Evolutionary conservation across 768 basidiomycete genomes (phyloP), one percentile per base, ranked within the genome.

Genomic region (Hygrophorus russula): DNA sequence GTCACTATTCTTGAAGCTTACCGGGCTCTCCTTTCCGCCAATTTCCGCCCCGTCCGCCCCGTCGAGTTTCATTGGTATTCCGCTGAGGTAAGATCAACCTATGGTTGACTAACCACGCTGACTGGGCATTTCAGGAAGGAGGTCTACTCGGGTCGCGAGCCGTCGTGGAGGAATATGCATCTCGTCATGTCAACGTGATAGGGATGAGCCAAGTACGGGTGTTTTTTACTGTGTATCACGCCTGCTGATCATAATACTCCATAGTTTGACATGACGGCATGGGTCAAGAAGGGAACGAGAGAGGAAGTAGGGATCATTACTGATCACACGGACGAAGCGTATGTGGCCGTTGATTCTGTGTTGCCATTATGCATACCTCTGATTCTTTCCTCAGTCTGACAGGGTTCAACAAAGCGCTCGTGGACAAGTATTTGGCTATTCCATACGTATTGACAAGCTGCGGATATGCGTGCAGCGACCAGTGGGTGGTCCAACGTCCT

Each of bases 381-480:
- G 50, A 31, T 50, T 40, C 34, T 17, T 42, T 53, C 42, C 51
- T 17, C 57, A 89, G 87, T 48, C 65, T 97, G 51, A 91, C 90
- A 2, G 63, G 75, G 36, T 81, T 86, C 63, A 85, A 93, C 62
- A 85, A 78, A 66, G 61, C 73, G 44, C 69, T 93, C 20, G 77
- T 94, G 11, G 74, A 83, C 27, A 53, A 64, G 46, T 96, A 96
- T 59, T 73, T 93, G 43, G 72, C 78, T 56, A 90, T 94, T 50
- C 90, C 91, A 19, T 88, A 76, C 53, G 82, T 77, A 19, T 78
- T 70, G 69, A 96, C 92, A 45, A 71, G 82, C 67, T 94, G 92
- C 65, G 89, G 86, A 29, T 94, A 96, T 56, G 90, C 89, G 41
- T 96, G 91, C 70, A 88, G 84, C 52, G 91, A 94, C 61, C 90